Evolutionary conservation across 2,329 filamentous ascomycete genomes (phyloP).

Genomic region (Monosporascus sp.): DNA sequence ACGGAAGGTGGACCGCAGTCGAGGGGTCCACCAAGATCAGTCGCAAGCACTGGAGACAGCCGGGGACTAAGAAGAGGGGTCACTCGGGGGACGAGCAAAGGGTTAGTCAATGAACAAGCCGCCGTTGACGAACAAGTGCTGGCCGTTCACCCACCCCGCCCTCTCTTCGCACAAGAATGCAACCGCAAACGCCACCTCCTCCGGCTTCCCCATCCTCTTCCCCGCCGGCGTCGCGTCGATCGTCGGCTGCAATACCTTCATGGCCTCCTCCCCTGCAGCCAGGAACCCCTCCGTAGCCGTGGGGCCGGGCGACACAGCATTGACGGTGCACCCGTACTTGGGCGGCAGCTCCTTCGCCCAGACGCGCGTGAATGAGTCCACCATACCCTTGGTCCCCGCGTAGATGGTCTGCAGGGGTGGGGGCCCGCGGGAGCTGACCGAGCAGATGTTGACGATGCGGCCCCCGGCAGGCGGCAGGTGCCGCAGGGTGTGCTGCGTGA

Average conservation of each 20-base stretch:
- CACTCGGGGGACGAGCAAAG: no score
- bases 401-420: constrained; percentile 40
- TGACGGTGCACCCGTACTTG: constrained; percentile 40
- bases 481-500: constrained; percentile 31
- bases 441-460: constrained; percentile 39
- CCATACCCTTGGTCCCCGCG: constrained; percentile 43
- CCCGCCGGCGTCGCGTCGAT: constrained; percentile 38
- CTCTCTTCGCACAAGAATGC: constrained; percentile 38
- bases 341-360: constrained; percentile 39
- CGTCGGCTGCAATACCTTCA: constrained; percentile 34
- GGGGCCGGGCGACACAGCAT: constrained; percentile 37
- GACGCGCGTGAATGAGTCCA: constrained; percentile 38
- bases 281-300: constrained; percentile 16
- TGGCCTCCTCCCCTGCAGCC: constrained; percentile 31
- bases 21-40: no score
- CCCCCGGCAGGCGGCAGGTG: constrained; percentile 29
- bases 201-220: constrained; percentile 34
- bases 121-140: no score
- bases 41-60: no score
- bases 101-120: no score
- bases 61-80: no score
- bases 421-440: constrained; percentile 28
- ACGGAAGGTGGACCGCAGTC: no score
- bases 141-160: constrained; percentile 40
- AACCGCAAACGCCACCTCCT: constrained; percentile 42